A percentile compares a stretch with the other conserved stretches of the same genome.
Conservation (phyloP, 805 yeast genomes). For the Yamadazyma phyllophila region DNA sequence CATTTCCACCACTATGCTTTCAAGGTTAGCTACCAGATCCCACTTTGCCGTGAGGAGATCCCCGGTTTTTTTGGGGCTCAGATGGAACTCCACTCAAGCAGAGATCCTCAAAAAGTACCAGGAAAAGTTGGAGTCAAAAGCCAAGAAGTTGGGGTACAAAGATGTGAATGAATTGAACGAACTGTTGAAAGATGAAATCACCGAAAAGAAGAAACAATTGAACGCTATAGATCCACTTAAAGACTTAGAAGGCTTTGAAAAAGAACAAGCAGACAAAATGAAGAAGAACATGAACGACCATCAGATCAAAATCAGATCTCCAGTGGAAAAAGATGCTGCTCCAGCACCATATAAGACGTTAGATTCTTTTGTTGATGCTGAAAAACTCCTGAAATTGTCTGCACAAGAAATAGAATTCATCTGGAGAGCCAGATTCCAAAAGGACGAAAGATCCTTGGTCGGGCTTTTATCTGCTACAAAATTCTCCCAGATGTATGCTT, state of each 20-base stretch:
- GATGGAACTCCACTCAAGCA: constrained; percentile 4
- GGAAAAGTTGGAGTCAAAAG: constrained; percentile 34
- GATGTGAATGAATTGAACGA: constrained; percentile 60
- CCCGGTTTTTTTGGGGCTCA: too few species aligned
- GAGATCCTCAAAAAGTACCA: constrained; percentile 21
- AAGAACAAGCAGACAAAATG: constrained; percentile 31
- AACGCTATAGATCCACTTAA: constrained; percentile 66
- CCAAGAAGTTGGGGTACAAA: constrained; percentile 31
- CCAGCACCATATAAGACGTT: constrained; percentile 66
- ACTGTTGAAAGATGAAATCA: constrained; percentile 61
- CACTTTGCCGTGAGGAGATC: too few species aligned
- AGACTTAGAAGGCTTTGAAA: constrained; percentile 59
- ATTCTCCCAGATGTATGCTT: constrained; percentile 60
- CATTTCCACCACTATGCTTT: too few species aligned
- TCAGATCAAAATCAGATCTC: constrained; percentile 32
- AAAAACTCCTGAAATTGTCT: constrained; percentile 57
- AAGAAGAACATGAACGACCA: constrained; percentile 21
- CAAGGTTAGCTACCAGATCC: too few species aligned
- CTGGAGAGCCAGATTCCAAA: constrained; percentile 85
- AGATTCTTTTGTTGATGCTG: constrained; percentile 66
- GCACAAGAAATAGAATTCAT: constrained; percentile 67
- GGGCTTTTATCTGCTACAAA: constrained; percentile 60
- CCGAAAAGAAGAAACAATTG: constrained; percentile 52
- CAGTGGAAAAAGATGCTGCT: constrained; percentile 35
- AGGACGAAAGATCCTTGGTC: constrained; percentile 55